Evolutionary conservation across 1,284 basidiomycete species (phyloP), one percentile per base, ranked within the genome.

Genomic region (Cronartium quercuum): DNA sequence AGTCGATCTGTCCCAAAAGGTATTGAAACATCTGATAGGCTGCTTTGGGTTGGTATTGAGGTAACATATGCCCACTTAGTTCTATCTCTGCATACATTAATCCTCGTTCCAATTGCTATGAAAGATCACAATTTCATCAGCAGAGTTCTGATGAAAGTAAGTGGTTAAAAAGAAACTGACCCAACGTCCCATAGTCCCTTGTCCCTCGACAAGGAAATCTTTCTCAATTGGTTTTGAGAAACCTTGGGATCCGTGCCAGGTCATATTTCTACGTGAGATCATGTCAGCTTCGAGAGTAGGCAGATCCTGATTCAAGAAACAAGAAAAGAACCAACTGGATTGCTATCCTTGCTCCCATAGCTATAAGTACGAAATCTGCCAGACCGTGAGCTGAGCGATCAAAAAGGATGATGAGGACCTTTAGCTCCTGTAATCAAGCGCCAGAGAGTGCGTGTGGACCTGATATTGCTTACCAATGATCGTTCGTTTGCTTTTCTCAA

Each of bases 241-340:
- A 35, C 81, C 81, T 76, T 79, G 80, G 35, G 68, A 37, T 6
- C 78, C 78, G 7, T 77, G 76, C 80, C 80, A 82, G 18, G 81
- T 81, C 78, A 79, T 78, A 76, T 81, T 81, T 65, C 69, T 73
- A 21, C 15, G 15, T 13, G 35, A 6, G 3, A 2, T 18, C 24
- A 60, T 29, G 35, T 29, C 34, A 60, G 34, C 34, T 29, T 21
- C 3, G 5, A 24, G 58, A 3, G 21, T 60, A 18, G 55, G 21
- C 24, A 58, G 24, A 7, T 58, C 9, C 24, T 7, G 55, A 9
- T 29, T 58, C 15, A n/a, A 58, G 55, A 58, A 9, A 58, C 24
- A 21, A 9, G 24, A 21, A n/a, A 58, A 9, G 24, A 60, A 29
- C 35, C 15, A 61, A 61, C 58, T 61, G 58, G 37, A 61, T 61